A percentile compares a stretch with the other conserved stretches of the same genome.
Evolutionary conservation across 495 filamentous ascomycete species (phyloP).

Genomic region (Oleoguttula mirabilis): DNA sequence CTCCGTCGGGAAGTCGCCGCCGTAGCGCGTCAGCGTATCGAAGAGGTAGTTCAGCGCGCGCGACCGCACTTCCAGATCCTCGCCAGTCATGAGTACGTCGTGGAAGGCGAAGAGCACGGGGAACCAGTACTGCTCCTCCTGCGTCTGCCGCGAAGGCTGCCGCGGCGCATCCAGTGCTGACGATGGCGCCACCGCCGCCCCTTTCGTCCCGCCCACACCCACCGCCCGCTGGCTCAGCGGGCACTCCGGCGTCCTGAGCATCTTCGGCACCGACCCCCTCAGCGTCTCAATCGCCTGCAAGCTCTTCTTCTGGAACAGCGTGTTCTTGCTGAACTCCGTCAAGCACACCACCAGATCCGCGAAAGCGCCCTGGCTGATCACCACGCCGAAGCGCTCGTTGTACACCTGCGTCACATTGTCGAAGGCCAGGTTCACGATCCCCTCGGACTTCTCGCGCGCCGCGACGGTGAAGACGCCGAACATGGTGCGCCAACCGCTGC

Average conservation of each 20-base stretch:
- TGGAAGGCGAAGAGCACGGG: slow-evolving; percentile 96
- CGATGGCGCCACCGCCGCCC: slow-evolving; percentile 25
- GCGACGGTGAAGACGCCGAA: slow-evolving; percentile 97
- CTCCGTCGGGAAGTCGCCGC: slow-evolving; percentile 78
- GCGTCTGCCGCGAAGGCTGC: slow-evolving; percentile 49
- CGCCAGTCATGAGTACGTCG: slow-evolving; percentile 97
- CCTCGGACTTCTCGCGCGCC: slow-evolving; percentile 83
- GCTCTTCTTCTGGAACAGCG: slow-evolving; percentile 94
- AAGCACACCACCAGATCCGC: slow-evolving; percentile 91
- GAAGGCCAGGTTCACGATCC: slow-evolving; percentile 90
- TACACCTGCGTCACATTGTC: slow-evolving; percentile 98
- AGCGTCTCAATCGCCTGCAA: slow-evolving; percentile 90
- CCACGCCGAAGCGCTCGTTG: slow-evolving; percentile 87
- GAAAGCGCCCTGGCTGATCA: slow-evolving; percentile 93
- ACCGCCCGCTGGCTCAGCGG: slow-evolving; percentile 57
- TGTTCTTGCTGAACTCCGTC: slow-evolving; percentile 97
- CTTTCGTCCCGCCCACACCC: slow-evolving; percentile 16
- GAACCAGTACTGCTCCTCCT: slow-evolving; percentile 98
- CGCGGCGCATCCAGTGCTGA: slow-evolving; percentile 38
- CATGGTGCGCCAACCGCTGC: slow-evolving; percentile 97
- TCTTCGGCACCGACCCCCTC: slow-evolving; percentile 79
- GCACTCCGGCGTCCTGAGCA: slow-evolving; percentile 94
- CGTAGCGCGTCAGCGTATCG: slow-evolving; percentile 77
- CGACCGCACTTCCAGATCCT: slow-evolving; percentile 93
- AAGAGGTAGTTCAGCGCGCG: slow-evolving; percentile 91